These are phyloP conservation scores for Aschersonia sp. DNA, from an alignment of 2,329 filamentous ascomycete species.

Conservation along the genomic window DNA sequence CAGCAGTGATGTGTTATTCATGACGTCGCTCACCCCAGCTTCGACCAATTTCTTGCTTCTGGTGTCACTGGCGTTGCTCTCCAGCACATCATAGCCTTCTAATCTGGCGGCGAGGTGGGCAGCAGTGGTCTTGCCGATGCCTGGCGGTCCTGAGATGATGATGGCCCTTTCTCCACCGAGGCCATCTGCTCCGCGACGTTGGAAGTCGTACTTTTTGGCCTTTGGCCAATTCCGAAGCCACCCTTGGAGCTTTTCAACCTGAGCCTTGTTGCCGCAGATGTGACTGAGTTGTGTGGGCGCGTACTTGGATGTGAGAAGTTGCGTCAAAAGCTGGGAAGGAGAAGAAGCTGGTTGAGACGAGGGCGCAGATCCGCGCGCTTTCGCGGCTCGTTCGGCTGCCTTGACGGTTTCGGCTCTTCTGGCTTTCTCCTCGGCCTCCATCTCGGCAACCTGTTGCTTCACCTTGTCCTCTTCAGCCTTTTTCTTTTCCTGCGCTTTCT, in stretches of 20 bases:
- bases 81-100: constrained; percentile 84
- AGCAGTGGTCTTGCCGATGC: constrained; percentile 94
- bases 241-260: constrained; percentile 76
- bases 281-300: constrained; percentile 73
- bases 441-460: constrained; percentile 64
- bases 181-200: constrained; percentile 70
- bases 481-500: constrained; percentile 72
- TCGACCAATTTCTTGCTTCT: constrained; percentile 95
- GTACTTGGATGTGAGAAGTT: constrained; percentile 91
- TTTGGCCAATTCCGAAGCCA: constrained; percentile 80
- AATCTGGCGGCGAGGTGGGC: constrained; percentile 88
- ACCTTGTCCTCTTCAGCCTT: constrained; percentile 75
- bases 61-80: constrained; percentile 91
- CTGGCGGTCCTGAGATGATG: constrained; percentile 88
- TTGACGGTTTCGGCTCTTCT: constrained; percentile 38
- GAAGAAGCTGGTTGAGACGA: constrained; percentile 25
- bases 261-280: constrained; percentile 87
- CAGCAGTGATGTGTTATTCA: constrained; percentile 84
- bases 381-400: constrained; percentile 27
- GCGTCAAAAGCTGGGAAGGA: constrained; percentile 33
- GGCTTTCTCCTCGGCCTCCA: constrained; percentile 66
- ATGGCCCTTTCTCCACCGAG: constrained; percentile 75
- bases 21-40: constrained; percentile 69
- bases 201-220: constrained; percentile 67
- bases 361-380: constrained; percentile 11